A percentile compares a stretch with the other conserved stretches of the same genome.
phyloP scores from a whole-genome alignment of 805 yeast species.

The Zygoascus ofunaensis region DNA sequence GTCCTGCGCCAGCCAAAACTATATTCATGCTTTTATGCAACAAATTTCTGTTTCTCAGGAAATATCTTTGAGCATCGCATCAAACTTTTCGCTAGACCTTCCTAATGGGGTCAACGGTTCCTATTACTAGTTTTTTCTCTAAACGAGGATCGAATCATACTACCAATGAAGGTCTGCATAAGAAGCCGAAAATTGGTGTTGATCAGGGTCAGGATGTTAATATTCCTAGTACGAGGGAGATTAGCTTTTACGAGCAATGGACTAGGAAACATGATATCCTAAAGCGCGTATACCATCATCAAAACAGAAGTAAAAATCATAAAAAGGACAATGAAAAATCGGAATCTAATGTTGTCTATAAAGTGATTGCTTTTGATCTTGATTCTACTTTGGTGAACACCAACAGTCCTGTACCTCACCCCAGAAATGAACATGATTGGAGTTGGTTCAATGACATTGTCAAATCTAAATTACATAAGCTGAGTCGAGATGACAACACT shows the following conservation, averaged over 20 bases:
- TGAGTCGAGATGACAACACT: constrained; percentile 18
- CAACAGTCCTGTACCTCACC: constrained; percentile 50
- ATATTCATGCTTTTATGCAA: too few relatives aligned
- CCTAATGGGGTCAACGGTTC: not conserved
- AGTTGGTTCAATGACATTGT: constrained; percentile 36
- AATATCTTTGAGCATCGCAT: too few relatives aligned
- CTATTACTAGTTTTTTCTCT: not conserved
- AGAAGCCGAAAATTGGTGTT: too few relatives aligned
- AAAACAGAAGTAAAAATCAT: not conserved
- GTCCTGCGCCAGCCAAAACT: too few relatives aligned
- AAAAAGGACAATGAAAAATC: not conserved
- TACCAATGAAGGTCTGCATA: too few relatives aligned
- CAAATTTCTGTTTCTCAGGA: too few relatives aligned
- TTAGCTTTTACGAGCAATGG: not conserved
- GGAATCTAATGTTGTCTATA: not conserved
- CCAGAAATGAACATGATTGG: constrained; percentile 67
- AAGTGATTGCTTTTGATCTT: constrained; percentile 71
- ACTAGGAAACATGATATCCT: not conserved
- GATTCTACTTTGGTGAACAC: constrained; percentile 72
- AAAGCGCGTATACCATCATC: not conserved
- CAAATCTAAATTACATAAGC: constrained; percentile 2
- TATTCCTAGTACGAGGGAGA: too few relatives aligned
- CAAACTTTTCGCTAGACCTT: too few relatives aligned
- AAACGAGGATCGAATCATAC: too few relatives aligned
- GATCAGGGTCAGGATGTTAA: too few relatives aligned